Conservation (phyloP, 1,139 yeast genomes). For the Zygotorulaspora mrakii region DNA sequence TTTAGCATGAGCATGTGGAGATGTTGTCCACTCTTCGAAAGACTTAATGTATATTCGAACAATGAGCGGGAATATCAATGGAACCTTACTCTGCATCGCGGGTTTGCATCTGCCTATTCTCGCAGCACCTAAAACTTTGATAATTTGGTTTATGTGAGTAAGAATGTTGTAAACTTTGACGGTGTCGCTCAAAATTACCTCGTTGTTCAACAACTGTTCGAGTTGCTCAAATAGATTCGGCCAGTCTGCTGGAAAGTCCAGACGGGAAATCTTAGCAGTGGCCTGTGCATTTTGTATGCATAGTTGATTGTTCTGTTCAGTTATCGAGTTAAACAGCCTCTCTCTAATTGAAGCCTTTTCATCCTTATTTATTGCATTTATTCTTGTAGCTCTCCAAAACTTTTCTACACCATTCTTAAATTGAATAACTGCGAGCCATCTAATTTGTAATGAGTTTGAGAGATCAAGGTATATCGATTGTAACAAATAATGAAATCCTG, state of each 20-base stretch:
- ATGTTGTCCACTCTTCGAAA: conserved; percentile 59
- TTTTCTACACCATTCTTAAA: conserved; percentile 83
- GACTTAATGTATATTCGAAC: conserved; percentile 56
- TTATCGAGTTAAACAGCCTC: conserved; percentile 55
- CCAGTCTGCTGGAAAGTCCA: conserved; percentile 89
- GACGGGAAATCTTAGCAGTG: conserved; percentile 68
- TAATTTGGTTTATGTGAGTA: conserved; percentile 66
- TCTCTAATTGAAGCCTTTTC: conserved; percentile 64
- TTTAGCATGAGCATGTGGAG: conserved; percentile 32
- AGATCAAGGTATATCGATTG: conserved; percentile 62
- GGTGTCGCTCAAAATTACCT: conserved; percentile 43
- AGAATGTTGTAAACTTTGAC: conserved; percentile 59
- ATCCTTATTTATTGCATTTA: conserved; percentile 53
- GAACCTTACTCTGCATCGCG: conserved; percentile 71
- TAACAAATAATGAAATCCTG: conserved; percentile 56
- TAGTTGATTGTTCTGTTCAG: conserved; percentile 70
- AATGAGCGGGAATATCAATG: conserved; percentile 55
- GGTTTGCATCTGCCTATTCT: conserved; percentile 79
- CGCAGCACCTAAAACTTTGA: conserved; percentile 69
- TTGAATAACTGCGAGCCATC: conserved; percentile 86
- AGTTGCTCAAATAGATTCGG: conserved; percentile 68
- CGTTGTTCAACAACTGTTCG: conserved; percentile 45
- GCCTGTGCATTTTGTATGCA: conserved; percentile 82
- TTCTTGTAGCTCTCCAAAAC: conserved; percentile 73
- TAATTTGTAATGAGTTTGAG: conserved; percentile 54